Base-by-base conservation (phyloP, 2,329 filamentous ascomycete species). In the Monilinia vaccinii-corymbosi region DNA sequence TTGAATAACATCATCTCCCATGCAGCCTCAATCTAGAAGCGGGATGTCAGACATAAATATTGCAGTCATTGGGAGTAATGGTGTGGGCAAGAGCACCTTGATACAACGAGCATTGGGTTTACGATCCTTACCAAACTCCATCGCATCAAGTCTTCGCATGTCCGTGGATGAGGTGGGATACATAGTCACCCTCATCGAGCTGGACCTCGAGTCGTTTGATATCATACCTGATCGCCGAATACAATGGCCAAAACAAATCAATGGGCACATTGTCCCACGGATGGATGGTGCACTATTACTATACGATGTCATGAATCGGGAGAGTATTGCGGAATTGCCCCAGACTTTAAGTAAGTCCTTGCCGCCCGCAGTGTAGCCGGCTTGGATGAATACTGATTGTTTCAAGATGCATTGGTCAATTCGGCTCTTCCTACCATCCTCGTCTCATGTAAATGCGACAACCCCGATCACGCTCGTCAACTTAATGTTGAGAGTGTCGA, bases 361-460 rank as follows among this genome's bases (percentile, higher is more conserved):
- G 10, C 23, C 58, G 16, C 31, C 23, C 58, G 16, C 21, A 31
- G 21, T 57, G 45, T 31, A 49, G 23, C 38, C 23, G 47, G 21
- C 36, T 42, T 51, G 47, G 46, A 48, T 23, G 25, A 52, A 56
- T 58, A 59, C 51, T 56, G 58, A 50, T 60, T 34, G 38, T 50
- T 72, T 48, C 13, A 73, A 95, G 91, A 84, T 75, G 86, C 87
- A 46, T 79, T 96, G 56, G 82, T 84, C 61, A 87, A 86, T 67
- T 85, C 87, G 21, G 80, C 81, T 28, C 75, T 96, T 44, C 91
- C 92, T 10, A 88, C 87, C 57, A 81, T 93, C 63, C 81, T 97
- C 46, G 89, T 95, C 56, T 90, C 91, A 59, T 93, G 87, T 73
- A 97, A 97, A 78, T 96, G 90, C 77, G 93, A 97, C 73, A 82